Percentiles rank a stretch among this genome's conserved stretches.
Evolutionary conservation across 2,329 filamentous ascomycete genomes (phyloP).

Genomic region (Xylariaceae sp.): DNA sequence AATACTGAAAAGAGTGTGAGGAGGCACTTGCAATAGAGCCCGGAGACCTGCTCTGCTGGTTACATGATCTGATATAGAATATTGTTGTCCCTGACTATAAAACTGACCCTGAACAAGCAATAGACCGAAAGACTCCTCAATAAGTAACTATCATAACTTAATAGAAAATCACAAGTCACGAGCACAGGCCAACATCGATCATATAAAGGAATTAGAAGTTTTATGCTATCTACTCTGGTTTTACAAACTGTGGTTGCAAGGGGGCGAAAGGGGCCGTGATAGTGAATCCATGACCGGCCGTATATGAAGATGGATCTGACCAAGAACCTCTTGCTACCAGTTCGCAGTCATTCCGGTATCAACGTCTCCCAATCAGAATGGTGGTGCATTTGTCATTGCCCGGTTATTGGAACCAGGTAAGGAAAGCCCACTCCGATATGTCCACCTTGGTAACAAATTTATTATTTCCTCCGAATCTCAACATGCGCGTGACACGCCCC

Average conservation of each 20-base stretch:
- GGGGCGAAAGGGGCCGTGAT: not conserved
- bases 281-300: not conserved
- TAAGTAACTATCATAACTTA: conserved; percentile 1
- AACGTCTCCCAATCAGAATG: not conserved
- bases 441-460: conserved; percentile 1
- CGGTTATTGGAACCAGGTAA: not conserved
- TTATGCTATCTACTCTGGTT: conserved; percentile 29
- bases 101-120: no score
- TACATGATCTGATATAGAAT: no score
- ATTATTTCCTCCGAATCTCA: not conserved
- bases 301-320: not conserved
- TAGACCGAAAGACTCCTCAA: no score
- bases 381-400: not conserved
- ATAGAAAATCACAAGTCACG: not conserved
- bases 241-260: conserved; percentile 5
- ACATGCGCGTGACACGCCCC: no score
- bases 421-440: not conserved
- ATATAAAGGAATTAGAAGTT: conserved; percentile 18
- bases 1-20: not conserved
- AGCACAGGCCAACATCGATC: not conserved
- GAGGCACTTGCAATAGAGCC: no score
- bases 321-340: not conserved
- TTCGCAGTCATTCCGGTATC: not conserved
- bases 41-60: no score
- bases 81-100: no score